phyloP scores from a whole-genome alignment of 2,329 filamentous ascomycete genomes.

The Exophiala aquamarina region DNA sequence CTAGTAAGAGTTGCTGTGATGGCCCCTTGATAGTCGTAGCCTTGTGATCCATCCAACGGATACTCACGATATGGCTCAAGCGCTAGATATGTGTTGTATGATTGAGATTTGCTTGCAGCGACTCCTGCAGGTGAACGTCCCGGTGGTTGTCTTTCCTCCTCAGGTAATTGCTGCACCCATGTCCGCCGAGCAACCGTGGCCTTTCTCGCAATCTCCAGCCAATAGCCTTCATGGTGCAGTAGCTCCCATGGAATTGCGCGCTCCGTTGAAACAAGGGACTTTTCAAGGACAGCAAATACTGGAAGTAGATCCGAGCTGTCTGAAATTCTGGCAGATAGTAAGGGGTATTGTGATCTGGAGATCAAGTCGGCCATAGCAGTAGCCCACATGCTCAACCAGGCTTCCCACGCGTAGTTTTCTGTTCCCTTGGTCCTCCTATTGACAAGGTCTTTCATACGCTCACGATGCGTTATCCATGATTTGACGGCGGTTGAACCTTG shows the following conservation, averaged over 20 bases:
- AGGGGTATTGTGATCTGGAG: constrained; percentile 51
- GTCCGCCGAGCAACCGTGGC: constrained; percentile 51
- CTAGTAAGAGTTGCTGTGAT: constrained; percentile 50
- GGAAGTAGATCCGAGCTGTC: constrained; percentile 31
- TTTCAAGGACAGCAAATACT: constrained; percentile 50
- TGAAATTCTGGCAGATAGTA: constrained; percentile 29
- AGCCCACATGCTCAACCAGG: constrained; percentile 81
- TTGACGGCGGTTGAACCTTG: constrained; percentile 77
- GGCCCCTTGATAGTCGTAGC: constrained; percentile 53
- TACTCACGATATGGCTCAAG: constrained; percentile 59
- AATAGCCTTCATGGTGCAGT: constrained; percentile 64
- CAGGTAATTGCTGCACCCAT: constrained; percentile 56
- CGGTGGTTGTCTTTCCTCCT: constrained; percentile 58
- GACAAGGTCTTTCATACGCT: constrained; percentile 72
- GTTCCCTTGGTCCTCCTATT: constrained; percentile 83
- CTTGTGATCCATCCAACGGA: constrained; percentile 42
- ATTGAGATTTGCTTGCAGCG: constrained; percentile 51
- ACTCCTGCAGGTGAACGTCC: constrained; percentile 56
- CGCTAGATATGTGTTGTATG: constrained; percentile 62
- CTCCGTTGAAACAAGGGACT: constrained; percentile 49
- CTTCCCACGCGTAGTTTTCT: constrained; percentile 87
- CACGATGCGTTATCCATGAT: constrained; percentile 75
- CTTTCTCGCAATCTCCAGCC: constrained; percentile 55
- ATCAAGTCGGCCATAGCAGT: constrained; percentile 62
- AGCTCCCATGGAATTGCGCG: constrained; percentile 57